Evolutionary conservation across 306 rosid species (phyloP).

Genomic region (Astragalus membranaceus): DNA sequence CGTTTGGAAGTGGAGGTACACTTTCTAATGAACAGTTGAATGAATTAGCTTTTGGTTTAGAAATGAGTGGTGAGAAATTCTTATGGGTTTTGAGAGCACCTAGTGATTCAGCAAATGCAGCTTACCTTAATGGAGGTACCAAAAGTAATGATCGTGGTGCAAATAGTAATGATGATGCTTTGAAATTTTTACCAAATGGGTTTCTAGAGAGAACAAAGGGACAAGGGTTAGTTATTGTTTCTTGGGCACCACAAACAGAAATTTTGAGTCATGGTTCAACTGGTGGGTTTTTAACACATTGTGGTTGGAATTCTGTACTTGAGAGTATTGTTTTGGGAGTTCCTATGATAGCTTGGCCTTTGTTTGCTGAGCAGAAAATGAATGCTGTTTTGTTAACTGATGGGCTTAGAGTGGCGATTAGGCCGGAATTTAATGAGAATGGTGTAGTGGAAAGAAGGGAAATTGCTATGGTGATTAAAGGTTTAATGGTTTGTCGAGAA

Average conservation of each 20-base stretch:
- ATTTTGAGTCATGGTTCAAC: slow-evolving; percentile 4
- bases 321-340: slow-evolving; percentile 21
- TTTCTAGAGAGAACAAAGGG: slow-evolving; percentile 19
- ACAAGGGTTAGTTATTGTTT: slow-evolving; percentile 6
- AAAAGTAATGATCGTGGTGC: neutral
- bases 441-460: slow-evolving; percentile 7
- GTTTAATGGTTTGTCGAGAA: neutral
- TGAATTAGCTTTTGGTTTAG: slow-evolving; percentile 30
- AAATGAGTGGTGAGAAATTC: slow-evolving; percentile 22
- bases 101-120: slow-evolving; percentile 16
- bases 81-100: slow-evolving; percentile 31
- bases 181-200: slow-evolving; percentile 18
- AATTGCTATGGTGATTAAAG: slow-evolving; percentile 2
- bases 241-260: slow-evolving; percentile 23
- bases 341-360: slow-evolving; percentile 25
- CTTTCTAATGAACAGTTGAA: slow-evolving; percentile 10
- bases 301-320: slow-evolving; percentile 27
- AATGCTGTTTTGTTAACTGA: slow-evolving; percentile 17
- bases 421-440: neutral
- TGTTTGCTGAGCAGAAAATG: slow-evolving; percentile 24
- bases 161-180: neutral
- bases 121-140: neutral
- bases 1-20: slow-evolving; percentile 30
- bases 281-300: slow-evolving; percentile 23
- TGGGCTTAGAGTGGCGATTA: slow-evolving; percentile 13